Conservation (phyloP, 257 asterid species). For the Solanum piurae region DNA sequence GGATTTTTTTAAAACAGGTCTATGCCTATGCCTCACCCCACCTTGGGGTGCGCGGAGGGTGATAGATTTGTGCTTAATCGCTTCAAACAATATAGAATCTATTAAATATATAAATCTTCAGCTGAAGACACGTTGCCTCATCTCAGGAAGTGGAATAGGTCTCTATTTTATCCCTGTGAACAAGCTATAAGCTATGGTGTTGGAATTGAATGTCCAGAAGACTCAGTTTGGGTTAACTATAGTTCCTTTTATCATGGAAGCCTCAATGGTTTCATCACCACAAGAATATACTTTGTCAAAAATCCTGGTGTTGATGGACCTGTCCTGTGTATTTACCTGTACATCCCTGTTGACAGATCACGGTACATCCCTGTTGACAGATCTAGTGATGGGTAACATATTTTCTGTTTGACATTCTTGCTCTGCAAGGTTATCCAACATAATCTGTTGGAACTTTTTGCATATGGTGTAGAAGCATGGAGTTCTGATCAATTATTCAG, state of each 20-base stretch:
- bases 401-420: neutral
- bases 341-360: neutral
- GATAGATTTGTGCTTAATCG: neutral
- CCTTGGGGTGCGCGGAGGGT: neutral
- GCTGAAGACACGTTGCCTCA: neutral
- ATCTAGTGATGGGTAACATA: neutral
- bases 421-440: neutral
- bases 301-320: neutral
- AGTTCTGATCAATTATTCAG: neutral
- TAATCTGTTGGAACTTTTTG: neutral
- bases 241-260: neutral
- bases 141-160: neutral
- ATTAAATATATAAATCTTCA: neutral
- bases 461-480: neutral
- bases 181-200: neutral
- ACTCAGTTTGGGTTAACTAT: neutral
- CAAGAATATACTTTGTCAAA: neutral
- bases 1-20: neutral
- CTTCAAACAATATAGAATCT: neutral
- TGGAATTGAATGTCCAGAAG: neutral
- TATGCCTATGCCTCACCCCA: neutral
- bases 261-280: neutral
- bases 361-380: neutral
- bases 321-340: neutral
- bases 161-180: neutral